These are phyloP conservation scores for Fraxinus americana DNA, from an alignment of 257 asterid species.

Conservation along the genomic window DNA sequence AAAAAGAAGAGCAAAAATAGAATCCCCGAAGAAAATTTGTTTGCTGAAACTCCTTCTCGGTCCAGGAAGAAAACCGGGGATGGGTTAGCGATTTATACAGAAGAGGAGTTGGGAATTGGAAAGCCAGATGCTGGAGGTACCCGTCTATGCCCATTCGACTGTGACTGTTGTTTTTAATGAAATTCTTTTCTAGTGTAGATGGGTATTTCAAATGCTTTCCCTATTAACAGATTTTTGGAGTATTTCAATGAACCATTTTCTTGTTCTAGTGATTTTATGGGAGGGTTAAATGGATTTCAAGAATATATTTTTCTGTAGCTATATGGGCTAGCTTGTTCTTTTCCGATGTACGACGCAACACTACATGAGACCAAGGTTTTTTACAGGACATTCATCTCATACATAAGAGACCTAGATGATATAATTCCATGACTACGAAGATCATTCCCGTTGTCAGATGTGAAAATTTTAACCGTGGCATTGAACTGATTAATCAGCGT, in stretches of 20 bases:
- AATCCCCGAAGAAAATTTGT: constrained; percentile 13
- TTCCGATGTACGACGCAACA: not conserved
- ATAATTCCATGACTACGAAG: not conserved
- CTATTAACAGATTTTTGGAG: not conserved
- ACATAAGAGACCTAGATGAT: not conserved
- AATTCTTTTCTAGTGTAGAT: not conserved
- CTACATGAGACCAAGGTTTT: no score
- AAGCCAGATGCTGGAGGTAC: constrained; percentile 69
- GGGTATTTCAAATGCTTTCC: not conserved
- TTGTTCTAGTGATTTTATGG: not conserved
- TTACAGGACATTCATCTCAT: no score
- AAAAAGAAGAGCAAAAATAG: constrained; percentile 33
- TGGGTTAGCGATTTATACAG: constrained; percentile 60
- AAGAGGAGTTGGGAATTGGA: constrained; percentile 71
- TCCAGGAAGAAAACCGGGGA: constrained; percentile 59
- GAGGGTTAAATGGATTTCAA: no score
- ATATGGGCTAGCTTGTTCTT: not conserved
- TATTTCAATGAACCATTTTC: not conserved
- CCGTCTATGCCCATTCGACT: constrained; percentile 71
- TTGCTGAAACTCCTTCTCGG: constrained; percentile 18
- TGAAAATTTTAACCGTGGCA: no score
- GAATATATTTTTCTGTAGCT: no score
- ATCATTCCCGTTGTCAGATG: not conserved
- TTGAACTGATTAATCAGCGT: no score
- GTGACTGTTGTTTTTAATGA: constrained; percentile 73